Evolutionary conservation across 345 rosid genomes (phyloP).

Genomic region (Salix purpurea): DNA sequence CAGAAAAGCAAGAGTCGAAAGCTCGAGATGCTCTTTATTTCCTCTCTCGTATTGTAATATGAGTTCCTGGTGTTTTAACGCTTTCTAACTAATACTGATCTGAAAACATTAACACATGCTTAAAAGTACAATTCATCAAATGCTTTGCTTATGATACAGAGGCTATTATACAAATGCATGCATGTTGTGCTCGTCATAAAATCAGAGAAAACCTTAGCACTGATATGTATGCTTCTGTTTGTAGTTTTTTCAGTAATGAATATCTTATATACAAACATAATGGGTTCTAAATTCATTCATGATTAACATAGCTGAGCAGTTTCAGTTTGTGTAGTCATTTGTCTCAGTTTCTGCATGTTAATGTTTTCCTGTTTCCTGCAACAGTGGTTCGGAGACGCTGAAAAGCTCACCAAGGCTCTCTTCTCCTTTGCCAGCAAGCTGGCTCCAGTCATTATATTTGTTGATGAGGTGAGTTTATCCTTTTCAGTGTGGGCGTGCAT

Average conservation of each 20-base stretch:
- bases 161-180: background rate
- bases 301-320: background rate
- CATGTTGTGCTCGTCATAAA: background rate
- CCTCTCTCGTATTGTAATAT: background rate
- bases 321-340: background rate
- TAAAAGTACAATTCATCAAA: background rate
- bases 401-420: slow-evolving; percentile 92
- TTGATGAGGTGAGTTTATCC: slow-evolving; percentile 72
- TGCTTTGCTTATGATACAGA: background rate
- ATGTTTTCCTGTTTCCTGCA: slow-evolving; percentile 10
- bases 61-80: background rate
- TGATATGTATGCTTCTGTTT: background rate
- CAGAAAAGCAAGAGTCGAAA: background rate
- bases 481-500: background rate
- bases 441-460: slow-evolving; percentile 92
- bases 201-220: background rate
- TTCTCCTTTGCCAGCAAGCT: slow-evolving; percentile 92
- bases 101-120: background rate
- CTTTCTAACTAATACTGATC: background rate
- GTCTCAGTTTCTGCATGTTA: background rate
- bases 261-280: background rate
- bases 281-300: background rate
- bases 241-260: background rate
- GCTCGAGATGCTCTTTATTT: background rate
- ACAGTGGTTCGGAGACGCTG: slow-evolving; percentile 99